Percentiles rank a stretch among this genome's conserved stretches.
These are phyloP conservation scores for Pezicula rhizophila DNA, from an alignment of 2,329 filamentous ascomycete species.

Conservation along the genomic window DNA sequence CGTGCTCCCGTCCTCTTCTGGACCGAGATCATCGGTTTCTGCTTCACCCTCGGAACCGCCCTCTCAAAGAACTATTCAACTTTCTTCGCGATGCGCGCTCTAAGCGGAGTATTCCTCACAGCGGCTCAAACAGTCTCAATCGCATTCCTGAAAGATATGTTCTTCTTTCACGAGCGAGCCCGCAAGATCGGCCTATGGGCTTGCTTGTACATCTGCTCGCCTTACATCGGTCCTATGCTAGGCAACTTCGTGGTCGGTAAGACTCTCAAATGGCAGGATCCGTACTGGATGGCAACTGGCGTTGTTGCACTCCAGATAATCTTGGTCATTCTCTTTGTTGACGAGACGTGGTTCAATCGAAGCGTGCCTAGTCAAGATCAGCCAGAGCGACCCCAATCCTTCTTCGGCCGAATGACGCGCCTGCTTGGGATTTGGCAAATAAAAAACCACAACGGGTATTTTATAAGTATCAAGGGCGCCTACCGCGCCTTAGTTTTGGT, in stretches of 20 bases:
- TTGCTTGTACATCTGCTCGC: conserved; percentile 32
- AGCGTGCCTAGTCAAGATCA: conserved; percentile 30
- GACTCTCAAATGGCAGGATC: conserved; percentile 36
- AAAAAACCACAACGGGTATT: conserved; percentile 25
- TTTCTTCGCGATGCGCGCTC: conserved; percentile 24
- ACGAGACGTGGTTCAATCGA: conserved; percentile 46
- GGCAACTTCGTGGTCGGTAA: conserved; percentile 6
- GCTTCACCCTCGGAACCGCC: conserved; percentile 32
- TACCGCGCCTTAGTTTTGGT: conserved; percentile 17
- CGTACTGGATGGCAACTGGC: conserved; percentile 41
- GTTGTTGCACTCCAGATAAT: conserved; percentile 32
- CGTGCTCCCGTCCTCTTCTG: conserved; percentile 39
- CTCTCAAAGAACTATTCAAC: conserved; percentile 23
- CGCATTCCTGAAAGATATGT: conserved; percentile 51
- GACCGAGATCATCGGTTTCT: conserved; percentile 26
- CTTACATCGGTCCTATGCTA: conserved; percentile 39
- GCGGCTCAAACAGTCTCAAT: conserved; percentile 38
- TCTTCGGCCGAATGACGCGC: conserved; percentile 12
- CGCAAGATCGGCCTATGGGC: conserved; percentile 45
- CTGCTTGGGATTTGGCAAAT: conserved; percentile 28
- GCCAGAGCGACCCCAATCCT: conserved; percentile 26
- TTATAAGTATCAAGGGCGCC: conserved; percentile 17
- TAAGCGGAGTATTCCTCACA: conserved; percentile 14
- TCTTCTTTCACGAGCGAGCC: conserved; percentile 52
- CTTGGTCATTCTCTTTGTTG: conserved; percentile 34